Evolutionary conservation across 2,329 filamentous ascomycete genomes (phyloP).

Genomic region (Aspergillus jensenii): DNA sequence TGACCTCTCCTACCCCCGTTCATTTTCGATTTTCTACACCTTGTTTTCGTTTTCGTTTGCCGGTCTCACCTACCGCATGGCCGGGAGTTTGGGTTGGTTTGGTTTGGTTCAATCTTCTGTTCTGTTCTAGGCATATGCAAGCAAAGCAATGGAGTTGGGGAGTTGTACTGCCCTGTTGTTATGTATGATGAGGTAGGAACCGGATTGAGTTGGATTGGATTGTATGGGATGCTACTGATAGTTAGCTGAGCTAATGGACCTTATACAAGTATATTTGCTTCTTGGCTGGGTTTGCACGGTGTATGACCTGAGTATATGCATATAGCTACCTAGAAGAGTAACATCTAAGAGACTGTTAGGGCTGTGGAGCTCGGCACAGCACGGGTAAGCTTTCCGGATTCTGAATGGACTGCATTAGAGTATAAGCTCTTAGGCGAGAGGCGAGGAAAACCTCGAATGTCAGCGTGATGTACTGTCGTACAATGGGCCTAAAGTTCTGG

Average conservation of each 20-base stretch:
- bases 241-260: constrained; percentile 9
- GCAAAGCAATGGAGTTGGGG: constrained; percentile 8
- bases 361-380: background rate
- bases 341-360: no score
- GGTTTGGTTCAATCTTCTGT: background rate
- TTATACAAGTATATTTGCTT: background rate
- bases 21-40: background rate
- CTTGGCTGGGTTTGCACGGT: background rate
- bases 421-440: background rate
- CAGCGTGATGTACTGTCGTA: background rate
- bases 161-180: background rate
- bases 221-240: constrained; percentile 4
- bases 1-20: background rate
- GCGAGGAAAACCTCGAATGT: background rate
- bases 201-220: background rate
- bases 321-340: no score
- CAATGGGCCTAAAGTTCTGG: no score
- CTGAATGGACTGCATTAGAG: background rate
- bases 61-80: background rate
- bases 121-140: background rate
- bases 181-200: constrained; percentile 2
- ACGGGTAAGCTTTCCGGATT: background rate
- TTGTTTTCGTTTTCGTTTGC: background rate
- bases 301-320: background rate
- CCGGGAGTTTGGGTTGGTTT: background rate